phyloP scores from a whole-genome alignment of 2,329 filamentous ascomycete species.

The Coniosporium tulheliwenetii region DNA sequence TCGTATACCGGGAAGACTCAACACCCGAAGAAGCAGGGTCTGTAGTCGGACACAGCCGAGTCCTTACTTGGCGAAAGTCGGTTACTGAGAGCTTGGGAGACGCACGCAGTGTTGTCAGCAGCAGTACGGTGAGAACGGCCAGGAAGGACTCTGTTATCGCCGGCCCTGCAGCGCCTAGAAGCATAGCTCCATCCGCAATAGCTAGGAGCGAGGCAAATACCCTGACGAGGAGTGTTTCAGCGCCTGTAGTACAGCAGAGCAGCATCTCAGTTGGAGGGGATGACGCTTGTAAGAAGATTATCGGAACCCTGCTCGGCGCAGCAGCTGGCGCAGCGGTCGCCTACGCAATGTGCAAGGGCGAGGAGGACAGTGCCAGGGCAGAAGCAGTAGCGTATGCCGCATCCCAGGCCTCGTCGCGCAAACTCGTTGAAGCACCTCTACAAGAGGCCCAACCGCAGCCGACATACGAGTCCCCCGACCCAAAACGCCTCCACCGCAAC shows the following conservation, averaged over 20 bases:
- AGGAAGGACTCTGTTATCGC: neutral
- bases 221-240: conserved; percentile 14
- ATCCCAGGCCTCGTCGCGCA: conserved; percentile 6
- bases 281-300: conserved; percentile 11
- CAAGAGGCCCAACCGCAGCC: conserved; percentile 2
- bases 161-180: neutral
- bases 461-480: neutral
- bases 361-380: conserved; percentile 30
- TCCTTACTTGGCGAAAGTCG: conserved; percentile 29
- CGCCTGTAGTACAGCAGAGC: conserved; percentile 12
- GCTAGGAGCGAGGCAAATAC: conserved; percentile 7
- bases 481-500: conserved; percentile 15
- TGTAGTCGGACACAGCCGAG: conserved; percentile 25
- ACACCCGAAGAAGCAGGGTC: conserved; percentile 17
- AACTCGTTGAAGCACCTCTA: conserved; percentile 4
- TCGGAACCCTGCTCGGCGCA: conserved; percentile 64
- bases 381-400: conserved; percentile 22
- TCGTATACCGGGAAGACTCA: conserved; percentile 42
- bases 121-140: neutral
- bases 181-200: neutral
- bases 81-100: conserved; percentile 8
- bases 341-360: conserved; percentile 55
- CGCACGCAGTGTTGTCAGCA: neutral
- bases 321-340: conserved; percentile 63
- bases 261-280: neutral